phyloP scores from a whole-genome alignment of 352 stramenopile species.

The Phytophthora colocasiae region DNA sequence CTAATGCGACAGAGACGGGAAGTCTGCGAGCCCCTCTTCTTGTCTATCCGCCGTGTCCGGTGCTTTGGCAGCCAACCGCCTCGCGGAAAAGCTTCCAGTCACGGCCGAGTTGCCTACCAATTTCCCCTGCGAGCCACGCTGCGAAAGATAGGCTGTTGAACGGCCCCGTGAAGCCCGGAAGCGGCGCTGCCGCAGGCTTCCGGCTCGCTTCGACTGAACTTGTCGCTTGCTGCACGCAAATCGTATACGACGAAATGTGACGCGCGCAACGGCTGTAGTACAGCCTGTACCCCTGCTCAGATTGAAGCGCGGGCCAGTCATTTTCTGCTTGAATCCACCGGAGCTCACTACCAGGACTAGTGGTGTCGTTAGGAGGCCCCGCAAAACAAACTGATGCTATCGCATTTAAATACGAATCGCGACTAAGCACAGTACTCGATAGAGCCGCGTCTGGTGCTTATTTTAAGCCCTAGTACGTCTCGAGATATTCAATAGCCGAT shows the following conservation, averaged over 20 bases:
- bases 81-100: constrained; percentile 9
- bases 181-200: not conserved
- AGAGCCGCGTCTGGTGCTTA: no score
- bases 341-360: no score
- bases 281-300: not conserved
- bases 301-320: constrained; percentile 27
- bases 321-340: constrained; percentile 23
- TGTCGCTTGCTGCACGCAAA: constrained; percentile 24
- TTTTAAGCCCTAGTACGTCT: no score
- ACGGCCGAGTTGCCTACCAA: constrained; percentile 16
- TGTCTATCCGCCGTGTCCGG: constrained; percentile 29
- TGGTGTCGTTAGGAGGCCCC: no score
- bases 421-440: no score
- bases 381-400: no score
- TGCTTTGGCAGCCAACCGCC: constrained; percentile 32
- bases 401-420: no score
- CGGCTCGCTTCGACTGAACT: constrained; percentile 9
- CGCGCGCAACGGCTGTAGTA: constrained; percentile 12
- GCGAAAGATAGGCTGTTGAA: constrained; percentile 19
- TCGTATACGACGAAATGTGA: constrained; percentile 29
- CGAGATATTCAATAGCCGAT: no score
- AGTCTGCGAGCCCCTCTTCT: constrained; percentile 1
- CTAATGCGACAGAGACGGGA: constrained; percentile 22
- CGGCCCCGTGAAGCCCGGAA: not conserved
- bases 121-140: constrained; percentile 9